Evolutionary conservation across 78 protist species (phyloP), one percentile per base, ranked within the genome.

Genomic region (Monocercomonoides exilis): DNA sequence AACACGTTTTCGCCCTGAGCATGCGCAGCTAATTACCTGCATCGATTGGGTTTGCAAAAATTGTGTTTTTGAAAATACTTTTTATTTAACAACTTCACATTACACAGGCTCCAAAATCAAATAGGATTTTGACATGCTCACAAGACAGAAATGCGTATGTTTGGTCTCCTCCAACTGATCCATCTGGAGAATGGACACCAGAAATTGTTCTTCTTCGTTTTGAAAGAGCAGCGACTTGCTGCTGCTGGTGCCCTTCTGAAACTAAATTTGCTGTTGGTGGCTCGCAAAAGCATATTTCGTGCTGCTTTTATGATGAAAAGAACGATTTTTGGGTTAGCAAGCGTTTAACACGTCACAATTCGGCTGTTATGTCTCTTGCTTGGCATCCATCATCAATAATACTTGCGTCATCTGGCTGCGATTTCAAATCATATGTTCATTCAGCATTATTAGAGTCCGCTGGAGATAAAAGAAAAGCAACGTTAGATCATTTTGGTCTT

Each of bases 41-140:
- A 79, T 79, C 82, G 82, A 79, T 79, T 79, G 82, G 82, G 70
- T 54, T 29, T 54, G 70, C 70, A n/a, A n/a, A n/a, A n/a, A n/a
- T n/a, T n/a, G n/a, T n/a, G n/a, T n/a, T n/a, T n/a, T n/a, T n/a
- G n/a, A 29, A 29, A 29, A 54, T 54, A 11, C 21, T 11, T 11
- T 54, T 54, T 54, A 54, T 54, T 54, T 54, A 54, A 54, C 21
- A 21, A 29, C 38, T 54, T 29, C 21, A 54, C 70, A 54, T 21
- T 29, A 54, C 70, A 54, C 21, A 54, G 70, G 82, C 82, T 32
- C 82, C 82, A 21, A 6, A 21, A 33, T 79, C 82, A 32, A 79
- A 79, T 41, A 79, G 36, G 82, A 33, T 79, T 32, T 41, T 79
- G 42, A 79, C 82, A 6, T 79, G 82, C 82, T 6, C 43, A 33